Percentiles rank a stretch among this genome's conserved stretches.
Conservation (phyloP, 768 basidiomycete genomes). For the Nidularia pulvinata region DNA sequence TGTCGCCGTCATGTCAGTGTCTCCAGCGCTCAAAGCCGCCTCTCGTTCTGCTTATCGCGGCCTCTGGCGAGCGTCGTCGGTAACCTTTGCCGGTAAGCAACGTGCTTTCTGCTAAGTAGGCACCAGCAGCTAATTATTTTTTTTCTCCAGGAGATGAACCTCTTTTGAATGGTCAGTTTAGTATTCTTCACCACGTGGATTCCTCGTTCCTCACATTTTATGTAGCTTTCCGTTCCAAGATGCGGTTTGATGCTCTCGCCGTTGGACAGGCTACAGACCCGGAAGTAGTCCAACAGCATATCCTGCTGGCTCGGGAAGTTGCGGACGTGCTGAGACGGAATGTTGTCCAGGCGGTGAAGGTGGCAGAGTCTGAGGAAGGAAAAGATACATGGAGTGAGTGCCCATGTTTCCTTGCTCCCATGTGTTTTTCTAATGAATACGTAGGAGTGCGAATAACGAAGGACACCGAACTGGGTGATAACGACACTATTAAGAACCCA, state of each 20-base stretch:
- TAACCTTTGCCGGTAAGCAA: slow-evolving; percentile 62
- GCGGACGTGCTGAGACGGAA: slow-evolving; percentile 78
- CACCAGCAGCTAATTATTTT: too few relatives aligned
- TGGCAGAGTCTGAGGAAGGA: slow-evolving; percentile 25
- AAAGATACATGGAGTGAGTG: slow-evolving; percentile 60
- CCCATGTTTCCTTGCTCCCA: not conserved
- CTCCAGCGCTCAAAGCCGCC: slow-evolving; percentile 56
- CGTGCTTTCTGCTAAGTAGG: not conserved
- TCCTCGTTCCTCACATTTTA: not conserved
- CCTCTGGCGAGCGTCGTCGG: slow-evolving; percentile 63
- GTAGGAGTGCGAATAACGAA: slow-evolving; percentile 72
- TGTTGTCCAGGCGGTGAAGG: slow-evolving; percentile 76
- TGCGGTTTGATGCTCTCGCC: slow-evolving; percentile 56
- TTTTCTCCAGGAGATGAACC: slow-evolving; percentile 66
- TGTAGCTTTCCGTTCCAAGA: slow-evolving; percentile 73
- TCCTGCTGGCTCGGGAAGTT: slow-evolving; percentile 66
- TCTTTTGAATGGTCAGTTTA: slow-evolving; percentile 48
- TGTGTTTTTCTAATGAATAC: not conserved
- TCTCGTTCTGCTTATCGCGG: slow-evolving; percentile 77
- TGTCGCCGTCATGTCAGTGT: slow-evolving; percentile 44
- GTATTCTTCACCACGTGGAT: not conserved
- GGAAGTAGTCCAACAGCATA: slow-evolving; percentile 48
- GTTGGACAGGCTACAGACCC: slow-evolving; percentile 40
- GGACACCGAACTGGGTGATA: slow-evolving; percentile 87
- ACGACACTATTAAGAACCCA: slow-evolving; percentile 73